phyloP scores from a whole-genome alignment of 2,329 filamentous ascomycete genomes.

The Remersonia thermophila region DNA sequence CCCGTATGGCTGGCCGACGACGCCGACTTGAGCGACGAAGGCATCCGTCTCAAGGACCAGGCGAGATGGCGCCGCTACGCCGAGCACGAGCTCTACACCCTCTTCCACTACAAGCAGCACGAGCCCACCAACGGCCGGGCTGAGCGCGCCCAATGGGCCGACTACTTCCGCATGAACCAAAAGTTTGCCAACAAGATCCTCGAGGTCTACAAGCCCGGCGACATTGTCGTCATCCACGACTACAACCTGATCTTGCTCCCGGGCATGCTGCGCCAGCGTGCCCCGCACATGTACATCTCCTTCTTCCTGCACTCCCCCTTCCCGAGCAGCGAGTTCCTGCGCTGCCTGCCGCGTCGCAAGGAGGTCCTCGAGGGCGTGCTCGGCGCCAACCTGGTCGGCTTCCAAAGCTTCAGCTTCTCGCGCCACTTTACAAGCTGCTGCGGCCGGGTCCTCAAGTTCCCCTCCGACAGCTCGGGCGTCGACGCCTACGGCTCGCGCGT shows the following conservation, averaged over 20 bases:
- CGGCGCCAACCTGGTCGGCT: slow-evolving; percentile 84
- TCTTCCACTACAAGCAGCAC: slow-evolving; percentile 94
- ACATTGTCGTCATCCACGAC: slow-evolving; percentile 86
- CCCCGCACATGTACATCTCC: slow-evolving; percentile 83
- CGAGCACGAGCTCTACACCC: slow-evolving; percentile 80
- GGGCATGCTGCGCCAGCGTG: slow-evolving; percentile 71
- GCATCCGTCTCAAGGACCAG: slow-evolving; percentile 69
- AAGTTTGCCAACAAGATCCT: slow-evolving; percentile 83
- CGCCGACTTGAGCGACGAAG: slow-evolving; percentile 50
- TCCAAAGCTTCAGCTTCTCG: slow-evolving; percentile 92
- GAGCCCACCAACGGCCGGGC: slow-evolving; percentile 75
- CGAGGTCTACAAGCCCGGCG: slow-evolving; percentile 80
- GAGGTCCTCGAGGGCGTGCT: slow-evolving; percentile 83
- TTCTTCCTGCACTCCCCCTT: slow-evolving; percentile 94
- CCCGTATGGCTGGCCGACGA: slow-evolving; percentile 86
- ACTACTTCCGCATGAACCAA: slow-evolving; percentile 88
- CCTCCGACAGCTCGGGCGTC: slow-evolving; percentile 72
- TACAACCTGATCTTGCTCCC: slow-evolving; percentile 87
- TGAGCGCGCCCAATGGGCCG: slow-evolving; percentile 74
- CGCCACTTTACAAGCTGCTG: slow-evolving; percentile 92
- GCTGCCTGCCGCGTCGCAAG: slow-evolving; percentile 77
- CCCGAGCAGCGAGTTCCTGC: slow-evolving; percentile 88
- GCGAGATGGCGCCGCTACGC: slow-evolving; percentile 79
- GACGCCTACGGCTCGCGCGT: slow-evolving; percentile 83
- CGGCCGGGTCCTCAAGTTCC: slow-evolving; percentile 80